A percentile compares a stretch with the other conserved stretches of the same genome.
Conservation (phyloP, 805 yeast species). For the Maudiozyma saulgeensis region DNA sequence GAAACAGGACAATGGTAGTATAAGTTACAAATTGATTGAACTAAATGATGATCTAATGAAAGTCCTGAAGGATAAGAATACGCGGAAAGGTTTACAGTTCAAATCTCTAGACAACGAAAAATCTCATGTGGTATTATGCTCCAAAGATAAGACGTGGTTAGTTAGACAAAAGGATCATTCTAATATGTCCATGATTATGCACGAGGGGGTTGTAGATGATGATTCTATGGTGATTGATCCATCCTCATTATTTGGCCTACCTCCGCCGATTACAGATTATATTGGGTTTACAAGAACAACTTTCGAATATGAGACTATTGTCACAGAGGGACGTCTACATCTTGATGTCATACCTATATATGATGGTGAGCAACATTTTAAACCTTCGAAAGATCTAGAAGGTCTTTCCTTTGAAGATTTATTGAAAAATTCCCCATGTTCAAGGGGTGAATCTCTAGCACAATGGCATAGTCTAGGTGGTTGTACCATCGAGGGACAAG, state of each 20-base stretch:
- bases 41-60: constrained; percentile 40
- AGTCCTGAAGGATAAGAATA: constrained; percentile 21
- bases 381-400: constrained; percentile 3
- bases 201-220: constrained; percentile 18
- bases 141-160: constrained; percentile 48
- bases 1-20: constrained; percentile 11
- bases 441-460: constrained; percentile 41
- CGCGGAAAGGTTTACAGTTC: constrained; percentile 12
- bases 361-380: constrained; percentile 23
- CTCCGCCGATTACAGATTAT: constrained; percentile 27
- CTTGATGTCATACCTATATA: constrained; percentile 30
- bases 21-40: constrained; percentile 41
- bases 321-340: constrained; percentile 28
- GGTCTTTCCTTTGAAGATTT: constrained; percentile 29
- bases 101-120: constrained; percentile 25
- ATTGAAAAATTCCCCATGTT: constrained; percentile 41
- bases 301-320: constrained; percentile 31
- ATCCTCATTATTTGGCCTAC: constrained; percentile 24
- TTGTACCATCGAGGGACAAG: constrained; percentile 38
- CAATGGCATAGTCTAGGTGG: constrained; percentile 51
- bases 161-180: constrained; percentile 79
- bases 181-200: constrained; percentile 59
- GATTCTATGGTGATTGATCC: constrained; percentile 10
- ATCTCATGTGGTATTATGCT: constrained; percentile 51
- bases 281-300: constrained; percentile 21